Percentiles rank a stretch among this genome's conserved stretches.
Conservation (phyloP, 106 monocot genomes). For the Platanthera zijinensis region DNA sequence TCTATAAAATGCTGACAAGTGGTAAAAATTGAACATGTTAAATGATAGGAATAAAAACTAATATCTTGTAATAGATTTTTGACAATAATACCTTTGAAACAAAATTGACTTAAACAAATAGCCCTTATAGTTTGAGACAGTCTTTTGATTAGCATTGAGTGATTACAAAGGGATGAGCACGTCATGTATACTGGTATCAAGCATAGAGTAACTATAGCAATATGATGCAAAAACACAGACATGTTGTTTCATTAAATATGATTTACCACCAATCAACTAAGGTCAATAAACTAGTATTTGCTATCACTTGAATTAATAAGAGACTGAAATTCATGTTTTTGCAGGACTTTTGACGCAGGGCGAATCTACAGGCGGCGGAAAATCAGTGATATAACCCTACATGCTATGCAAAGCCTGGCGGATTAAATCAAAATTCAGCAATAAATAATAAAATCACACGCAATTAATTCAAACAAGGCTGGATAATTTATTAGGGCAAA, state of each 20-base stretch:
- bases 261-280: not conserved
- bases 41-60: not conserved
- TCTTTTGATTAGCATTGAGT: not conserved
- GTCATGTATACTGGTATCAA: not conserved
- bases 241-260: not conserved
- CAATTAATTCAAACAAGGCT: too few species aligned
- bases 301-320: not conserved
- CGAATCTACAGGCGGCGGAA: too few species aligned
- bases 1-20: not conserved
- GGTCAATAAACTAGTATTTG: not conserved
- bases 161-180: not conserved
- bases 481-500: too few species aligned
- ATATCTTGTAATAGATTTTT: not conserved
- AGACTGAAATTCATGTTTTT: not conserved
- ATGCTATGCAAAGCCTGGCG: too few species aligned
- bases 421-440: too few species aligned
- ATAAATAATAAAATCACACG: too few species aligned
- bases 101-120: not conserved
- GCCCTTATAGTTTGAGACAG: not conserved
- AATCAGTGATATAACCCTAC: too few species aligned
- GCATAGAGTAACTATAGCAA: not conserved
- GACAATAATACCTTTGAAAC: not conserved
- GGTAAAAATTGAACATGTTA: not conserved
- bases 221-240: not conserved
- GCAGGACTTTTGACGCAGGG: not conserved